Base-by-base conservation (phyloP, 495 filamentous ascomycete species). In the Hypoxylon cercidicola region DNA sequence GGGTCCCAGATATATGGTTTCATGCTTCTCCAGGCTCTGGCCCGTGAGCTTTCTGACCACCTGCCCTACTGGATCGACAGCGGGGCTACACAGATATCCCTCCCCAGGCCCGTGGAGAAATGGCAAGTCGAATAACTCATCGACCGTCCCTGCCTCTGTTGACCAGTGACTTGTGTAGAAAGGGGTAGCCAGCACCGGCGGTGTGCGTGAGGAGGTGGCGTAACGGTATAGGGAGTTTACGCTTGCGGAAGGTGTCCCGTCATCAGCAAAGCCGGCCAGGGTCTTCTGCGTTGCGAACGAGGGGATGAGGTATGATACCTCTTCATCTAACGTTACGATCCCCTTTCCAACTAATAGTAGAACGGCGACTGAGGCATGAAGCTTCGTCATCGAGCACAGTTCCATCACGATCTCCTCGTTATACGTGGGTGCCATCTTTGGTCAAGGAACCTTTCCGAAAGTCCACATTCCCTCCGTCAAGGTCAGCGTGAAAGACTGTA, bases 31-130 rank as follows among this genome's bases (percentile, higher is more conserved):
- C 1, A 80, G 63, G 7, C 49, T 40, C 11, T 37, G 11, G 15
- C 74, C 74, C 0, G 69, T 62, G 0, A 77, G 10, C 0, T 49
- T 51, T 44, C 74, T 70, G 13, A 79, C 32, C 16, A 65, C 60
- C 58, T 74, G 72, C 5, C 84, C 81, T 0, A 79, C 81, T 77
- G 83, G 85, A 65, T 87, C 83, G 1, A 84, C 65, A n/a, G 79
- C 73, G 1, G 70, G 57, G 2, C 82, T 76, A 57, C 86, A 87
- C 45, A 72, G 64, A 79, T 78, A 87, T 13, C 72, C 68, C 2
- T 71, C 71, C 1, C 84, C 84, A 0, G 84, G 84, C 28, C 85
- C 77, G 62, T 78, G 83, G 11, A 72, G 39, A 5, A 85, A 75
- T 8, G 83, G 82, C 25, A 74, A 61, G 34, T 52, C 61, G 46